These are phyloP conservation scores for Zalaria sp. DNA, from an alignment of 2,329 filamentous ascomycete species.

Conservation along the genomic window DNA sequence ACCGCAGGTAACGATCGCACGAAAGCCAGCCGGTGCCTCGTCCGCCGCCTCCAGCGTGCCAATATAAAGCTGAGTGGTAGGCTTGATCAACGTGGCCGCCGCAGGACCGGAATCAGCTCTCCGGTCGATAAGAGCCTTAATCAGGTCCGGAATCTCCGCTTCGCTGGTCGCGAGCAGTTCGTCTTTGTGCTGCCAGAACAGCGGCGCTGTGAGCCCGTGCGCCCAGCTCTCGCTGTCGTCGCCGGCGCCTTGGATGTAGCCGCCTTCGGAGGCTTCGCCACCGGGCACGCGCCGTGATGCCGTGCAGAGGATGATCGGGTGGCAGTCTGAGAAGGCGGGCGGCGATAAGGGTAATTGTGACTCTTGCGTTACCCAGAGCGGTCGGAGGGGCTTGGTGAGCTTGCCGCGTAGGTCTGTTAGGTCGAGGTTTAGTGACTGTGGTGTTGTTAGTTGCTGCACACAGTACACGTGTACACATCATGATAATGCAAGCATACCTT, in stretches of 20 bases:
- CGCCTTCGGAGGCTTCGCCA: constrained; percentile 53
- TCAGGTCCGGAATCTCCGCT: constrained; percentile 42
- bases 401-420: constrained; percentile 38
- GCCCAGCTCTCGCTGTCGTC: constrained; percentile 96
- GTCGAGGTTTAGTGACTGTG: constrained; percentile 45
- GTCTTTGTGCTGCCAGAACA: constrained; percentile 65
- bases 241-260: constrained; percentile 86
- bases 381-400: constrained; percentile 57
- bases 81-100: constrained; percentile 24
- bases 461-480: too few relatives aligned
- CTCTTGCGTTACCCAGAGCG: constrained; percentile 67
- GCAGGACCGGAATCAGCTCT: constrained; percentile 5
- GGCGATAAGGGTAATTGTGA: constrained; percentile 35
- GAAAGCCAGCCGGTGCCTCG: constrained; percentile 14
- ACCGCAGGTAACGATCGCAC: constrained; percentile 22
- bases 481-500: constrained; percentile 16
- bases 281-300: constrained; percentile 59
- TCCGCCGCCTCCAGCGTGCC: constrained; percentile 23
- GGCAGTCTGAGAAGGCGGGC: constrained; percentile 40
- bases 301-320: constrained; percentile 72
- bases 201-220: constrained; percentile 55
- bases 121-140: constrained; percentile 26
- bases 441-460: background rate
- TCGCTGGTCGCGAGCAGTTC: constrained; percentile 51
- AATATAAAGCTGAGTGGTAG: constrained; percentile 26